Evolutionary conservation across 2,329 filamentous ascomycete genomes (phyloP).

Genomic region (Periconia sp.): DNA sequence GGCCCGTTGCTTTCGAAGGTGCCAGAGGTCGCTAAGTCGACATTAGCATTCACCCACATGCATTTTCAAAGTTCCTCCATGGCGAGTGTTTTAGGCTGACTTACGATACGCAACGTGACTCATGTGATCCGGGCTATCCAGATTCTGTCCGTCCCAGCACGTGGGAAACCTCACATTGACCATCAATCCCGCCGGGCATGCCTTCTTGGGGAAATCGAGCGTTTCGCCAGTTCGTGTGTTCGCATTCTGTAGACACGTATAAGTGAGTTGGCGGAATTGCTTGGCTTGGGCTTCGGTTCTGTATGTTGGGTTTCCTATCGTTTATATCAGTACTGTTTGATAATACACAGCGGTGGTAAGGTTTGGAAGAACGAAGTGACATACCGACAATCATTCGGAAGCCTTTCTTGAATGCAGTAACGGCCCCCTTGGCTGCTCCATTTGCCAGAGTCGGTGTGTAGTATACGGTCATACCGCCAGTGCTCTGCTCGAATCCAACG

Average conservation of each 20-base stretch:
- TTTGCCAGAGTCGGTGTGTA: constrained; percentile 35
- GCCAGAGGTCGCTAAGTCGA: constrained; percentile 12
- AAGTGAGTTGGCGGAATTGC: constrained; percentile 52
- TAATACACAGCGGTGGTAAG: no score
- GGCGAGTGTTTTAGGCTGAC: background rate
- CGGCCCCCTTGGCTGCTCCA: constrained; percentile 29
- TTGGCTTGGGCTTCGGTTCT: constrained; percentile 43
- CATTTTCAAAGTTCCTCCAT: background rate
- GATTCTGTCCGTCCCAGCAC: constrained; percentile 55
- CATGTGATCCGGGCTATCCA: constrained; percentile 61
- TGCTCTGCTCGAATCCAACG: constrained; percentile 36
- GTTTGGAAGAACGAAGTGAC: background rate
- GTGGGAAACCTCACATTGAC: constrained; percentile 46
- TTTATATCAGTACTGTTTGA: constrained; percentile 11
- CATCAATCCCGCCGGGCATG: constrained; percentile 51
- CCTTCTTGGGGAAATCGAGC: constrained; percentile 46
- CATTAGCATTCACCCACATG: background rate
- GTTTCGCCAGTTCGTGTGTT: constrained; percentile 49
- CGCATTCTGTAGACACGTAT: constrained; percentile 50
- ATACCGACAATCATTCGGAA: constrained; percentile 53
- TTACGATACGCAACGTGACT: constrained; percentile 50
- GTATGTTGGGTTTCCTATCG: constrained; percentile 40
- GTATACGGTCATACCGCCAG: constrained; percentile 47
- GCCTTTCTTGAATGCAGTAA: constrained; percentile 53
- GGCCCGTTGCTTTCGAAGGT: constrained; percentile 52